Base-by-base conservation (phyloP, 2,329 filamentous ascomycete genomes). In the Microsporum ferrugineum region DNA sequence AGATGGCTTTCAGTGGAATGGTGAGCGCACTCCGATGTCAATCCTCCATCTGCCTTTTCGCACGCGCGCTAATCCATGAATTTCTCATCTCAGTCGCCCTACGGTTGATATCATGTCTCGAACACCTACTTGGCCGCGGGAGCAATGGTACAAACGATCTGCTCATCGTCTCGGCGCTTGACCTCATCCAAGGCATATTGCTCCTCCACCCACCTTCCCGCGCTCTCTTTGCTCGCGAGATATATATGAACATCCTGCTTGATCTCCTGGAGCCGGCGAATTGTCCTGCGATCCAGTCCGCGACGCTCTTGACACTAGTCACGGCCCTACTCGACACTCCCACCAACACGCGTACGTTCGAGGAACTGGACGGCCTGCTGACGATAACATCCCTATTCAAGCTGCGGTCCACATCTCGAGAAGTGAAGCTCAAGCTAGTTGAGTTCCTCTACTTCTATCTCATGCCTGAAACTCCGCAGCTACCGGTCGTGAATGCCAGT, bases 371-470 rank as follows among this genome's bases (percentile, higher is more conserved):
- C 71, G 94, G 94, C 60, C 83, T 99, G 3, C 83, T 96, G 45
- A 94, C 91, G 1, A 85, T 97, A 53, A 96, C 92, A 1, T 92
- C 88, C 7, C 82, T 97, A 57, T 96, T 97, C 83, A 95, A 95
- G 75, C 88, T 88, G 65, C 86, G 90, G 63, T 84, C 86, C 66
- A 96, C 92, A 2, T 85, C 85, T 29, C 85, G 90, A 64, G 89
- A 92, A 68, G 91, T 97, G 66, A 96, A 96, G 78, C 83, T 96
- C 71, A 94, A 95, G 74, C 84, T 95, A n/a, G 87, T 96, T 67
- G 94, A 97, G 74, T 97, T 97, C 71, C 78, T 99, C 58, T 97
- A 97, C 79, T 97, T 97, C 75, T 99, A 97, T 75, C 86, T 99
- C 67, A 96, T 97, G 87, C 91, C 92, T 58, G 94, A 99, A 76